These are phyloP conservation scores for Ophiostoma quercus DNA, from an alignment of 2,329 filamentous ascomycete genomes.

Conservation along the genomic window DNA sequence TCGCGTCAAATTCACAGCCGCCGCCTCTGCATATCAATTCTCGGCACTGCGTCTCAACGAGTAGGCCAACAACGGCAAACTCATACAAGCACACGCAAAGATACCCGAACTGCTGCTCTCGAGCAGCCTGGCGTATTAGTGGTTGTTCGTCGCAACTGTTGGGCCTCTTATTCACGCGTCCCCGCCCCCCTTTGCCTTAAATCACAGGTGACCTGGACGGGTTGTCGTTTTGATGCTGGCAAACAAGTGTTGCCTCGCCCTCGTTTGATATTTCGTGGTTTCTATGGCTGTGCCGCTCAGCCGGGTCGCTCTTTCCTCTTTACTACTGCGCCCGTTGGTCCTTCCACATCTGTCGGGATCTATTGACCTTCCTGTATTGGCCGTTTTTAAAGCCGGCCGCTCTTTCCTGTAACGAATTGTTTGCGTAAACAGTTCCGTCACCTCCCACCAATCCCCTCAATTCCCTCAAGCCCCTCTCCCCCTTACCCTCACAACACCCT, in stretches of 20 bases:
- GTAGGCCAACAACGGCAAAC: neutral
- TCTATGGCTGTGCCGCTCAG: neutral
- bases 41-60: neutral
- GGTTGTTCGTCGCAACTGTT: neutral
- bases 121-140: neutral
- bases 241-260: constrained; percentile 5
- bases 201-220: neutral
- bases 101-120: neutral
- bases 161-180: neutral
- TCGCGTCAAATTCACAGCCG: neutral
- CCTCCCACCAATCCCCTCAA: neutral
- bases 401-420: neutral
- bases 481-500: neutral
- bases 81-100: neutral
- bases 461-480: neutral
- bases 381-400: neutral
- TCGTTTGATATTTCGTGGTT: neutral
- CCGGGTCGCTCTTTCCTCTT: neutral
- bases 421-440: neutral
- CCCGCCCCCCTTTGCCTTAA: neutral
- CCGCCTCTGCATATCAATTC: neutral
- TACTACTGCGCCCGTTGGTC: neutral
- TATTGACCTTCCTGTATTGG: neutral
- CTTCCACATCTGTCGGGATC: neutral
- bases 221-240: neutral